Evolutionary conservation across 2,329 filamentous ascomycete genomes (phyloP).

Genomic region (Colletotrichum orbiculare): DNA sequence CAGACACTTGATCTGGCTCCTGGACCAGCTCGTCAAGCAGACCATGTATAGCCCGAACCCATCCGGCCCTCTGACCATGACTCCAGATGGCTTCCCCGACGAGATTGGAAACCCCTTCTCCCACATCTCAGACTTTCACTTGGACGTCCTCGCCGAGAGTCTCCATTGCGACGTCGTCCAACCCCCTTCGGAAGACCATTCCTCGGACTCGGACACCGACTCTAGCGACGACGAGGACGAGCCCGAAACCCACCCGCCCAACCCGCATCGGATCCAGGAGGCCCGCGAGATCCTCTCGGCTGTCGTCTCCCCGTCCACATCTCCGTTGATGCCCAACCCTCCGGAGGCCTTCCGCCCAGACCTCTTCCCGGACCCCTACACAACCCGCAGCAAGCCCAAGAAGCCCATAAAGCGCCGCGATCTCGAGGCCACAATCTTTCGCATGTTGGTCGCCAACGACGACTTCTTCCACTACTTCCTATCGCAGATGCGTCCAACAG

Average conservation of each 20-base stretch:
- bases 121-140: constrained; percentile 60
- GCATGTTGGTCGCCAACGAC: constrained; percentile 65
- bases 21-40: constrained; percentile 63
- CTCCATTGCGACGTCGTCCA: constrained; percentile 60
- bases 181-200: constrained; percentile 34
- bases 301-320: constrained; percentile 39
- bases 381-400: constrained; percentile 37
- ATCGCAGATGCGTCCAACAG: constrained; percentile 55
- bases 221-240: constrained; percentile 32
- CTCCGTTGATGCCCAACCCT: constrained; percentile 40
- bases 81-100: constrained; percentile 53
- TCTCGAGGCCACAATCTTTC: constrained; percentile 62
- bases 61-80: constrained; percentile 54
- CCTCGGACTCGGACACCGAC: constrained; percentile 43
- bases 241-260: constrained; percentile 30
- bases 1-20: constrained; percentile 64
- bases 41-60: constrained; percentile 54
- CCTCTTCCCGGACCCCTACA: constrained; percentile 50
- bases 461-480: constrained; percentile 66
- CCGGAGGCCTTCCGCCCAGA: constrained; percentile 59
- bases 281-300: constrained; percentile 63
- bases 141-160: constrained; percentile 62
- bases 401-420: constrained; percentile 57
- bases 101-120: constrained; percentile 61
- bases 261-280: constrained; percentile 57